These are phyloP conservation scores for Flaveria ramosissima DNA, from an alignment of 129 eudicot species.

Conservation along the genomic window DNA sequence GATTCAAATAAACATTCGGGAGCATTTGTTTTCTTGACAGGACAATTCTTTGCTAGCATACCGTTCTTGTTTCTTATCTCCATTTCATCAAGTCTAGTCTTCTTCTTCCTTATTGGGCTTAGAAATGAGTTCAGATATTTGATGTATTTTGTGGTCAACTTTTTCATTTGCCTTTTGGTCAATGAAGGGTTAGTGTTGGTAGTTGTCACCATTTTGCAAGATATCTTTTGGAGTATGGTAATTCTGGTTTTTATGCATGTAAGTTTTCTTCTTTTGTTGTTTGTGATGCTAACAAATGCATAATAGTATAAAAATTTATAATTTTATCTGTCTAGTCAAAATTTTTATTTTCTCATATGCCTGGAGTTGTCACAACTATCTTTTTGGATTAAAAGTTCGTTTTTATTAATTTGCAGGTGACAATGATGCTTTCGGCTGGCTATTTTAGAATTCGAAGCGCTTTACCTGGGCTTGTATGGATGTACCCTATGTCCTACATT, in stretches of 20 bases:
- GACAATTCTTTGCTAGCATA: constrained; percentile 78
- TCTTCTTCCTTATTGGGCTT: constrained; percentile 77
- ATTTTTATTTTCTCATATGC: background rate
- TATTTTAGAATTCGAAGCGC: constrained; percentile 82
- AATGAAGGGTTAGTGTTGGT: constrained; percentile 80
- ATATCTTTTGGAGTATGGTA: constrained; percentile 70
- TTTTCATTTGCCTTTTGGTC: constrained; percentile 79
- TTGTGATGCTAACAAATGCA: background rate
- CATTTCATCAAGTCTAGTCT: constrained; percentile 80
- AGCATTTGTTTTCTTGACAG: constrained; percentile 65
- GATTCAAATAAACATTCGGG: constrained; percentile 76
- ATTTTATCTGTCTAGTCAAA: background rate
- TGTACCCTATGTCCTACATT: constrained; percentile 80
- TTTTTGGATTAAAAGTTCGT: background rate
- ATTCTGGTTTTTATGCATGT: constrained; percentile 63
- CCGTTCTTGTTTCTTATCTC: constrained; percentile 90
- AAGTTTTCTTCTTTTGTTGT: constrained; percentile 35
- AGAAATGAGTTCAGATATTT: constrained; percentile 68
- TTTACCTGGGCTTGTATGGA: constrained; percentile 83
- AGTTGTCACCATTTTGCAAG: constrained; percentile 63
- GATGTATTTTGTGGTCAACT: constrained; percentile 85
- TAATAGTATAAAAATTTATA: background rate
- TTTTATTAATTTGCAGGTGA: constrained; percentile 47
- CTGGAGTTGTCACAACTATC: background rate
- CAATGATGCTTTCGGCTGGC: constrained; percentile 97